A percentile compares a stretch with the other conserved stretches of the same genome.
These are phyloP conservation scores for Bromus sterilis DNA, from an alignment of 176 grass and related monocot genomes.

Conservation along the genomic window DNA sequence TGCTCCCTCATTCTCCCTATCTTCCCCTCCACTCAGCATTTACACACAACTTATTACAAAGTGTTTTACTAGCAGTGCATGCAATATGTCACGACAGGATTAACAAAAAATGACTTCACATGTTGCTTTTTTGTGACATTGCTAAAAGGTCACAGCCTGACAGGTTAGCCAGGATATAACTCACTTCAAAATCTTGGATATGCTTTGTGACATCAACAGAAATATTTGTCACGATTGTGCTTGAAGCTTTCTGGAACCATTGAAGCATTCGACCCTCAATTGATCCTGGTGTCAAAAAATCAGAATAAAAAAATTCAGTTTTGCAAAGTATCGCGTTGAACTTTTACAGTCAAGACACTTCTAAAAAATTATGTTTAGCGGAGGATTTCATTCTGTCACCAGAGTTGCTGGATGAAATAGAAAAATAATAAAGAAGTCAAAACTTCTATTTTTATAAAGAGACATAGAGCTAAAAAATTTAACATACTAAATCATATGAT, in stretches of 20 bases:
- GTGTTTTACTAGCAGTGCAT: neutral
- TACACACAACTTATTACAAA: neutral
- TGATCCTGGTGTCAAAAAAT: constrained; percentile 41
- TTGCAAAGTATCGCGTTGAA: constrained; percentile 5
- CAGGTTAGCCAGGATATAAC: constrained; percentile 6
- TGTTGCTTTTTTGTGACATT: neutral
- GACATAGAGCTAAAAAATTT: neutral
- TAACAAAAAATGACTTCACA: neutral
- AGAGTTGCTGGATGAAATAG: neutral
- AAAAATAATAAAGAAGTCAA: constrained; percentile 12
- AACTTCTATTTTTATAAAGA: neutral
- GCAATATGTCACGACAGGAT: neutral
- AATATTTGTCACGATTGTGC: constrained; percentile 53
- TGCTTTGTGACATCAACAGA: constrained; percentile 56
- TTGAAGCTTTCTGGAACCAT: constrained; percentile 77
- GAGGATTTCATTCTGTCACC: neutral
- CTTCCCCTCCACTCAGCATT: neutral
- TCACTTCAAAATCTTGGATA: constrained; percentile 76
- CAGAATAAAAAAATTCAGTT: constrained; percentile 15
- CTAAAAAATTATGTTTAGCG: neutral
- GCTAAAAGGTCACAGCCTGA: neutral
- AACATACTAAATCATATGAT: neutral
- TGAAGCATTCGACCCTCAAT: constrained; percentile 52
- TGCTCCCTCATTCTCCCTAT: neutral
- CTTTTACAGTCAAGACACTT: neutral